A percentile compares a stretch with the other conserved stretches of the same genome.
phyloP scores from a whole-genome alignment of 352 stramenopile species.

The Globisporangium irregulare region DNA sequence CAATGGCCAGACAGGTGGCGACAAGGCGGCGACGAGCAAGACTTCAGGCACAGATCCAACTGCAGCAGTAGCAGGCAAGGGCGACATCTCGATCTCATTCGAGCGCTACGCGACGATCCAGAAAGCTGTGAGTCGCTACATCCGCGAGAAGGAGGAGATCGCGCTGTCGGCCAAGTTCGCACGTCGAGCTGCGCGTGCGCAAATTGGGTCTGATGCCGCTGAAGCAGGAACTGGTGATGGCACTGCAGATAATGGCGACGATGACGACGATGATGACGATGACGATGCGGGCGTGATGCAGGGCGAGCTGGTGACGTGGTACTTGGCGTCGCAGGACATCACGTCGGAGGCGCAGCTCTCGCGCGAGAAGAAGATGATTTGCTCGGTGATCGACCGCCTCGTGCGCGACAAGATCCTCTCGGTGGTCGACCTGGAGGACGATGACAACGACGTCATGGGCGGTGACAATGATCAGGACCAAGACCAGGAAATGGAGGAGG shows the following conservation, averaged over 20 bases:
- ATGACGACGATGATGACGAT: slow-evolving; percentile 47
- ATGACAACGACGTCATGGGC: slow-evolving; percentile 24
- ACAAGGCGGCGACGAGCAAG: slow-evolving; percentile 1
- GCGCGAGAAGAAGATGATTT: slow-evolving; percentile 81
- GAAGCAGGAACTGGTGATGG: slow-evolving; percentile 1
- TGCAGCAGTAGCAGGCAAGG: slow-evolving; percentile 12
- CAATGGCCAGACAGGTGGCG: neutral
- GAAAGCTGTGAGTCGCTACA: slow-evolving; percentile 71
- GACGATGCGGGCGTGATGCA: slow-evolving; percentile 63
- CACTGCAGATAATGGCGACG: slow-evolving; percentile 13
- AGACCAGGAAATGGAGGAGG: slow-evolving; percentile 3
- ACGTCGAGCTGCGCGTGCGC: slow-evolving; percentile 30
- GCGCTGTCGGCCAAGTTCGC: slow-evolving; percentile 45
- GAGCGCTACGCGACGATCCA: slow-evolving; percentile 82
- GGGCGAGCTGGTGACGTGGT: slow-evolving; percentile 83
- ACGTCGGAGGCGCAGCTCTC: slow-evolving; percentile 77
- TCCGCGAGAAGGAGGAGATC: slow-evolving; percentile 78
- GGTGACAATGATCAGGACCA: neutral
- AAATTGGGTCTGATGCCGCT: slow-evolving; percentile 12
- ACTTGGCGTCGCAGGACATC: slow-evolving; percentile 80
- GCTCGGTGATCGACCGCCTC: slow-evolving; percentile 79
- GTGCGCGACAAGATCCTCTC: slow-evolving; percentile 72
- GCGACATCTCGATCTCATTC: slow-evolving; percentile 62
- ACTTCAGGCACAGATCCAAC: neutral
- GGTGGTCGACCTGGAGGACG: slow-evolving; percentile 63